Base-by-base conservation (phyloP, 1,284 basidiomycete genomes). In the Sporisorium exsertum region DNA sequence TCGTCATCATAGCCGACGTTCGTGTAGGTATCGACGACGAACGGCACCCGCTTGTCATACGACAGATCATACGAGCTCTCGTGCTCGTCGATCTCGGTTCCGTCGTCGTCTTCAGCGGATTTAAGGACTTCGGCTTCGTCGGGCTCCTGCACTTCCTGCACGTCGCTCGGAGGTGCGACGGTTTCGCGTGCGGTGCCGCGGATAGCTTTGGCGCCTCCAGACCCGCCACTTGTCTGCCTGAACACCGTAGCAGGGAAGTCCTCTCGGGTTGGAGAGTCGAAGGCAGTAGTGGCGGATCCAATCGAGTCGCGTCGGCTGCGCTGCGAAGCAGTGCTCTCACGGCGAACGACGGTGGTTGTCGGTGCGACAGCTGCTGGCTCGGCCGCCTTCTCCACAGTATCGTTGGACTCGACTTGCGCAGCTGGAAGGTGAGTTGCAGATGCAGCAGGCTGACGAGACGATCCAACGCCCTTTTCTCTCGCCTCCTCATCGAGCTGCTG, bases 131-230 rank as follows among this genome's bases (percentile, higher is more conserved):
- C 51, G 46, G 15, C 26, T 5, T 65, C 72, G 2, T 71, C 66
- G 1, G 76, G 68, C 24, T 75, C 69, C 20, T 66, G 60, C 22
- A 66, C 49, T 24, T 71, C 68, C 6, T 54, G 53, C 3, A 78
- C 78, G n/a, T 76, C 78, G 49, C 72, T 78, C 0, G 78, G 78
- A n/a, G 76, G 76, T 2, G 78, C 76, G 2, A 74, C 76, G 12
- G 57, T 37, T 5, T 49, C 64, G 5, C 56, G 40, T 4, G 65
- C 66, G 3, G 68, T 71, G n/a, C 58, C 54, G 5, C 68, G 63
- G 20, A 20, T 29, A 1, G 45, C 51, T 42, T 54, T 59, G 37
- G 32, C 37, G 29, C 46, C 58, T 13, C 54, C 62, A 43, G 57
- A n/a, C 13, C 35, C 26, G 13, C 58, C 26, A 18, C 58, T 55